Conservation (phyloP, 2,329 filamentous ascomycete genomes). For the Mycosphaerella arachidis region DNA sequence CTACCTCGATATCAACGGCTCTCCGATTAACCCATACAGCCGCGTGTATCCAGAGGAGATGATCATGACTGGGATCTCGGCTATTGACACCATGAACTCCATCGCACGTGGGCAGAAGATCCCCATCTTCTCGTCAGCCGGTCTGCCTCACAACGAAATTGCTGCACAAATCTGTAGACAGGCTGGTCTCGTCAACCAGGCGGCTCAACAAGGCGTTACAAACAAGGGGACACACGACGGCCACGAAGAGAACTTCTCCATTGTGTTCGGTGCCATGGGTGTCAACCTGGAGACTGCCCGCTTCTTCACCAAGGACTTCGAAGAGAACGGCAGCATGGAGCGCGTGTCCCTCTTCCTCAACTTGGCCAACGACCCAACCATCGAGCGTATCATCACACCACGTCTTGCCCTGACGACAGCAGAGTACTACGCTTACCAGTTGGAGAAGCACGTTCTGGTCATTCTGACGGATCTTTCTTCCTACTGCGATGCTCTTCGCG, state of each 20-base stretch:
- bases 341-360: constrained; percentile 97
- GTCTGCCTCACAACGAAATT: constrained; percentile 99
- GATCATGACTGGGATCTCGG: constrained; percentile 98
- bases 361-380: constrained; percentile 97
- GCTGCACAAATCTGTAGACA: constrained; percentile 98
- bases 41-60: constrained; percentile 99
- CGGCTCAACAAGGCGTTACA: constrained; percentile 36
- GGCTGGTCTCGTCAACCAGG: constrained; percentile 84
- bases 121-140: constrained; percentile 95
- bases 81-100: constrained; percentile 90
- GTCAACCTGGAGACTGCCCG: constrained; percentile 98
- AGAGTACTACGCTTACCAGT: constrained; percentile 99
- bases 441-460: constrained; percentile 98
- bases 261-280: constrained; percentile 99
- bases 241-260: constrained; percentile 99
- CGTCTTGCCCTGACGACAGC: constrained; percentile 96
- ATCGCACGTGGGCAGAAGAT: constrained; percentile 99
- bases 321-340: constrained; percentile 98
- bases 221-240: constrained; percentile 95
- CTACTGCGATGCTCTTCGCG: constrained; percentile 97
- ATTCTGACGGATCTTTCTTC: constrained; percentile 97
- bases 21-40: constrained; percentile 98
- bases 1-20: constrained; percentile 96
- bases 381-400: constrained; percentile 99
- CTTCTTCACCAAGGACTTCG: constrained; percentile 98